Evolutionary conservation across 345 rosid genomes (phyloP).

Genomic region (Heritiera fomes): DNA sequence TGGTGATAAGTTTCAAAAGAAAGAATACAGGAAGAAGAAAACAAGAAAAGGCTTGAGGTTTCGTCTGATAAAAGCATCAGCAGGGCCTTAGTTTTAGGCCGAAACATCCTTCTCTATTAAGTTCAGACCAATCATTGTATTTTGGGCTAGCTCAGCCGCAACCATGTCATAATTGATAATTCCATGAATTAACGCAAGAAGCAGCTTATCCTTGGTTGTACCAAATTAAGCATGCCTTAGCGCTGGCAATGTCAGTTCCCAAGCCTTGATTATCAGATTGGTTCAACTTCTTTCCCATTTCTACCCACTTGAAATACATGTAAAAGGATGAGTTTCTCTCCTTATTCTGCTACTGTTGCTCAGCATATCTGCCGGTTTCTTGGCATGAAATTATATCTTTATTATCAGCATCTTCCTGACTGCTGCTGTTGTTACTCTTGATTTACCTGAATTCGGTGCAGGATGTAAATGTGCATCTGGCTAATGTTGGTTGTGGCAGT

Average conservation of each 20-base stretch:
- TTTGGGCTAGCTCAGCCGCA: not conserved
- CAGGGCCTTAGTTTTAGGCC: no score
- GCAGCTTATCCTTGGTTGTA: no score
- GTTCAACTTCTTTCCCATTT: not conserved
- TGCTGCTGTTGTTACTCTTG: not conserved
- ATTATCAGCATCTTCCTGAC: not conserved
- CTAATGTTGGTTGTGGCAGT: not conserved
- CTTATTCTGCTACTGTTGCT: not conserved
- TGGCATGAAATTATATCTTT: not conserved
- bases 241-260: not conserved
- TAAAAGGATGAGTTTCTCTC: not conserved
- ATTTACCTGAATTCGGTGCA: not conserved
- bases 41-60: not conserved
- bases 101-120: not conserved
- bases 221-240: no score
- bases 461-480: not conserved
- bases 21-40: not conserved
- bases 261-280: not conserved
- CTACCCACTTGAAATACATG: no score
- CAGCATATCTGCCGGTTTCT: not conserved
- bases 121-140: not conserved
- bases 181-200: not conserved
- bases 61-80: no score
- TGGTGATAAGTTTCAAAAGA: not conserved
- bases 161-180: no score